Evolutionary conservation across 352 stramenopile genomes (phyloP), one percentile per base, ranked within the genome.

Genomic region (Globisporangium cederbergense): DNA sequence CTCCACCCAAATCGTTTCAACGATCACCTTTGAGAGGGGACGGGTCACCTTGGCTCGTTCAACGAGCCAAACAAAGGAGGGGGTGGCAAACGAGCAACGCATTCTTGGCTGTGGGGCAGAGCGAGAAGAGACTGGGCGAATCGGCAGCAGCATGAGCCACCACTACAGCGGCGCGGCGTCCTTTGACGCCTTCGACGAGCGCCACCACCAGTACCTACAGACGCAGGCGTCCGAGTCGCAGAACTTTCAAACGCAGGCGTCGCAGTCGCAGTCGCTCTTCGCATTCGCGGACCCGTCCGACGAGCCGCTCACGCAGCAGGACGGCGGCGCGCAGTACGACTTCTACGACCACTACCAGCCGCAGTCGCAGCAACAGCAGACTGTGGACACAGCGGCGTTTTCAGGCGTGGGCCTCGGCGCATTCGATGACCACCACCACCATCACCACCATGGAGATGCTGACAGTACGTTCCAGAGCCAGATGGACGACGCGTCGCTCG

Each of bases 301-400:
- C 51, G 63, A 69, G n/a, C 68, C 73, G 57, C 55, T 70, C 30
- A 79, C 75, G 66, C 72, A 74, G 59, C 61, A 46, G 36, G 65
- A 70, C 47, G 70, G 38, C 47, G 68, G 38, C 40, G 70, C 72
- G 45, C 28, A 63, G 16, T 77, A 78, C 68, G 65, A 78, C 57
- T 88, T 90, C 65, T 90, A 85, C 68, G 81, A 89, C 73, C 82
- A 86, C 64, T 90, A 89, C 66, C 64, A 78, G 50, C 25, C 68
- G 46, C 57, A 70, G 13, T 62, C 54, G 18, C 64, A 56, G 47
- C 34, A 52, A 57, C 42, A 57, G 34, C 51, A 58, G 9, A 9
- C 18, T 2, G 13, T 22, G 38, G 11, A 10, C 16, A 49, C 38
- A n/a, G 20, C 20, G 55, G 32, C 54, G 28, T 55, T 60, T 46